Evolutionary conservation across 129 eudicot genomes (phyloP), one percentile per base, ranked within the genome.

Genomic region (sunflower (Helianthus annuus)): DNA sequence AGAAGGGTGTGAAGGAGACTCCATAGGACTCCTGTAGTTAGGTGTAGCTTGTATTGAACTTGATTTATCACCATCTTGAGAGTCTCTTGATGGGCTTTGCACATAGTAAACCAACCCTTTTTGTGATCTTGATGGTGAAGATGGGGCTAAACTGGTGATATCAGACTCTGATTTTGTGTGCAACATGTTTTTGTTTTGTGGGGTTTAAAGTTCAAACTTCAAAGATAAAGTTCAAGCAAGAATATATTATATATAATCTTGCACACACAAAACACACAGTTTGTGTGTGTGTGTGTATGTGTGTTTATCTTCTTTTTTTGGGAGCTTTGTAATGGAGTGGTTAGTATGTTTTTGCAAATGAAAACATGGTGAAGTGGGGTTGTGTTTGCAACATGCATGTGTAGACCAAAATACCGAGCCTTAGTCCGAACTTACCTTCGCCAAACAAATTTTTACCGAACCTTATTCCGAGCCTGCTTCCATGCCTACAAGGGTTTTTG

Each of bases 1-100:
- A 0, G 99, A 90, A 64, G 97, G 97, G 82, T 94, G 99, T 7
- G 96, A 90, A 36, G 99, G 99, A 10, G 99, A 94, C 73, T 94
- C 99, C 86, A 83, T 76, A 1, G 99, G 99, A 64, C 96, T 90
- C 66, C 80, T 83, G 80, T 76, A 87, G 55, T 79, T 88, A 0
- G 98, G 98, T 34, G 98, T 94, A 3, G 97, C 91, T 19, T 90
- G 99, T 80, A 94, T 78, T 49, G 97, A 85, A 11, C 90, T 83
- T 12, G 96, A 90, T 66, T 94, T 94, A 62, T 94, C 99, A 29
- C 99, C 99, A 80, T 94, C 99, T 54, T 90, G 93, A 10, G 97
- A 94, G 62, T 94, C 99, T 73, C 99, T 88, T 40, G 99, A 90
- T 8, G 99, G 99, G 69, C 99, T 94, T 56, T 94, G 99, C 34